Evolutionary conservation across 2,329 filamentous ascomycete species (phyloP).

Genomic region (Aspergillus luchuensis): DNA sequence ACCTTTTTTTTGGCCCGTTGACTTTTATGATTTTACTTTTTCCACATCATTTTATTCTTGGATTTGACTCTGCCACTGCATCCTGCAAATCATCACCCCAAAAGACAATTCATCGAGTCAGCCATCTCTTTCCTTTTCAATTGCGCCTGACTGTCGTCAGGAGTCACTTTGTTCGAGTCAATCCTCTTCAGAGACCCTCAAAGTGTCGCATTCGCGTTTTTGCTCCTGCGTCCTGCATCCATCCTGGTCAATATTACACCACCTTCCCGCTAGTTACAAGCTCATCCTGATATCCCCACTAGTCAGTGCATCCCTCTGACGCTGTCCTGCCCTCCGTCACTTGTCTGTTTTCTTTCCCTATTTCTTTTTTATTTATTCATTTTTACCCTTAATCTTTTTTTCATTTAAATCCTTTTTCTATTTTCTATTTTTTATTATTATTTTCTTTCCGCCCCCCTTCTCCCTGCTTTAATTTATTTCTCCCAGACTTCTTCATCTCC

Average conservation of each 20-base stretch:
- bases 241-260: slow-evolving; percentile 44
- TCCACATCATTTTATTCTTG: neutral
- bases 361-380: slow-evolving; percentile 15
- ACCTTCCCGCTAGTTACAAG: slow-evolving; percentile 41
- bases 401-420: slow-evolving; percentile 15
- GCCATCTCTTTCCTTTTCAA: slow-evolving; percentile 3
- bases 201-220: slow-evolving; percentile 27
- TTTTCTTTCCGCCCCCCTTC: slow-evolving; percentile 17
- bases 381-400: slow-evolving; percentile 16
- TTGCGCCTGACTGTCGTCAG: slow-evolving; percentile 3
- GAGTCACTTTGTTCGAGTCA: slow-evolving; percentile 19
- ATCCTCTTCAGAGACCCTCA: slow-evolving; percentile 19
- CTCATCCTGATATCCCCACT: slow-evolving; percentile 35
- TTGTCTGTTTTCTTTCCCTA: slow-evolving; percentile 20
- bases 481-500: slow-evolving; percentile 8
- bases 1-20: neutral
- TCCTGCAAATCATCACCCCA: slow-evolving; percentile 27
- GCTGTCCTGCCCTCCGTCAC: slow-evolving; percentile 18
- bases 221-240: slow-evolving; percentile 38
- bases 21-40: neutral
- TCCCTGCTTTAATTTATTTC: slow-evolving; percentile 8
- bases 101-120: slow-evolving; percentile 1
- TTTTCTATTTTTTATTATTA: slow-evolving; percentile 18
- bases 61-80: slow-evolving; percentile 14
- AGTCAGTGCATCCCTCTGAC: slow-evolving; percentile 22